Evolutionary conservation across 2,329 filamentous ascomycete species (phyloP).

Genomic region (Fusarium nelsonii): DNA sequence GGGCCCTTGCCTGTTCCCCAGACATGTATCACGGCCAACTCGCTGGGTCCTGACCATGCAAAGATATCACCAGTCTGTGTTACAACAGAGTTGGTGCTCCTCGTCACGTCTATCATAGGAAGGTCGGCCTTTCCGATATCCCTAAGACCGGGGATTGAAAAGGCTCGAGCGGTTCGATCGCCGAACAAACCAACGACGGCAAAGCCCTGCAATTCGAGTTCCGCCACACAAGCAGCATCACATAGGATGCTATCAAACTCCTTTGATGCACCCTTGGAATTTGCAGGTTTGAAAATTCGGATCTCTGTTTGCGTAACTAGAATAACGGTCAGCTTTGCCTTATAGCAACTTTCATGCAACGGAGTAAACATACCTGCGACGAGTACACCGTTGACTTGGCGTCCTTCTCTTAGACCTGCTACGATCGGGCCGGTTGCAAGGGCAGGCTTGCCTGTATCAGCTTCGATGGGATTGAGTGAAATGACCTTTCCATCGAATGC

Average conservation of each 20-base stretch:
- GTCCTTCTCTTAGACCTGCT: conserved; percentile 79
- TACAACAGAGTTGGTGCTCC: conserved; percentile 77
- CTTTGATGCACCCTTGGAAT: conserved; percentile 90
- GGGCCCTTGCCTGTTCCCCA: conserved; percentile 81
- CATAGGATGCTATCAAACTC: conserved; percentile 87
- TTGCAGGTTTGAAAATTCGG: conserved; percentile 89
- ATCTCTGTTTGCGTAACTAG: conserved; percentile 76
- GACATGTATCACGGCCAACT: conserved; percentile 83
- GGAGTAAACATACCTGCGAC: conserved; percentile 72
- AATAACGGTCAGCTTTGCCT: conserved; percentile 44
- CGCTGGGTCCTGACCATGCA: conserved; percentile 89
- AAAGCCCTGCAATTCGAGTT: conserved; percentile 79
- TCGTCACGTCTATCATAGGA: conserved; percentile 77
- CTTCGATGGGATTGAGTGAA: conserved; percentile 81
- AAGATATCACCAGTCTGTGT: conserved; percentile 85
- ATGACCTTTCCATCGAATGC: conserved; percentile 78
- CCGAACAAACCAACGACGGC: conserved; percentile 88
- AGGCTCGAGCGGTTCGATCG: conserved; percentile 83
- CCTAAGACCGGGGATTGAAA: conserved; percentile 87
- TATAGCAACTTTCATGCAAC: no score
- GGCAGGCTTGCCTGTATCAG: conserved; percentile 81
- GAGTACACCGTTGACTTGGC: conserved; percentile 82
- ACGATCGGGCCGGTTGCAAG: conserved; percentile 80
- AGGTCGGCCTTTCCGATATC: conserved; percentile 80
- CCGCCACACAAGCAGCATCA: conserved; percentile 81